phyloP scores from a whole-genome alignment of 257 asterid species.

The Osmanthus fragrans region DNA sequence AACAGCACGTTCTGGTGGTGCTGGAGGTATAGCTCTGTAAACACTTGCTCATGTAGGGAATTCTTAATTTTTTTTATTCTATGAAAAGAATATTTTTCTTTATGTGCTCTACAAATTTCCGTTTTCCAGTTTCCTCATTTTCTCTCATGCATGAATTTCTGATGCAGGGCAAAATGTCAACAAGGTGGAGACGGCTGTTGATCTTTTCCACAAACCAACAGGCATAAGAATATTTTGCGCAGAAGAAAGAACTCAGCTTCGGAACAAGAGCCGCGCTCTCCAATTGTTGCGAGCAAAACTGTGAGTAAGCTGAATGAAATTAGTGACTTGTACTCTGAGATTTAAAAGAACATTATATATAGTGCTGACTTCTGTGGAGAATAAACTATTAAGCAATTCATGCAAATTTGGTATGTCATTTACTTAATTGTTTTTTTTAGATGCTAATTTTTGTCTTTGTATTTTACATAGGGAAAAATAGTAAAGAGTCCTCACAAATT shows the following conservation, averaged over 20 bases:
- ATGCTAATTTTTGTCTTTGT: background rate
- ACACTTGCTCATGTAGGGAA: conserved; percentile 7
- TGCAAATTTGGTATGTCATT: background rate
- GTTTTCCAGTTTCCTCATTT: background rate
- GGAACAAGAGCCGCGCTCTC: conserved; percentile 83
- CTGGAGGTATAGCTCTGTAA: conserved; percentile 73
- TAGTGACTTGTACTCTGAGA: conserved; percentile 9
- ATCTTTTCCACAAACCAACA: conserved; percentile 95
- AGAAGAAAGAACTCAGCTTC: conserved; percentile 90
- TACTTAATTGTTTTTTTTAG: no score
- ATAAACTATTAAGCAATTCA: background rate
- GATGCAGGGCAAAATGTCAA: conserved; percentile 96
- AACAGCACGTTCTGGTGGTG: conserved; percentile 98
- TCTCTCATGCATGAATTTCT: conserved; percentile 29
- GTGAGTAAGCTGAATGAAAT: conserved; percentile 33
- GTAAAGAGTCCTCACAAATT: background rate
- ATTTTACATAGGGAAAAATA: background rate
- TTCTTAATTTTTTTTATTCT: background rate
- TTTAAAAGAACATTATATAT: background rate
- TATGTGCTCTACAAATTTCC: background rate
- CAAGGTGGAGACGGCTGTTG: conserved; percentile 99
- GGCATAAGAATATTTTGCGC: conserved; percentile 98
- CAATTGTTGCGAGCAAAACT: conserved; percentile 87
- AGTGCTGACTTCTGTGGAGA: background rate
- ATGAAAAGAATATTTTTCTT: background rate